Evolutionary conservation across 2,329 filamentous ascomycete genomes (phyloP), one percentile per base, ranked within the genome.

Genomic region (Arachnopeziza araneosa): DNA sequence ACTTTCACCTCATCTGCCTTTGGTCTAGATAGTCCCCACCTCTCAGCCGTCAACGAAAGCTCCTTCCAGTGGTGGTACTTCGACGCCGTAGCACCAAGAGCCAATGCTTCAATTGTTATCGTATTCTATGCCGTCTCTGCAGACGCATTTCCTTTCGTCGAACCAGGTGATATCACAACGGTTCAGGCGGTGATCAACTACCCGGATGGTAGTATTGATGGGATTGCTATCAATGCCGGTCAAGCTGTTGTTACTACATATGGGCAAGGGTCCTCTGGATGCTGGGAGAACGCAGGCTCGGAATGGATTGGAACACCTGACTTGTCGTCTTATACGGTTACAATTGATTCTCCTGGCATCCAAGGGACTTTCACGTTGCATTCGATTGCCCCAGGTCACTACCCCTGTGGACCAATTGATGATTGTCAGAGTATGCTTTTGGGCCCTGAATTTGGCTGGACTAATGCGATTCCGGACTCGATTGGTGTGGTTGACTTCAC

Each of bases 1-100:
- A 22, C 44, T 17, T 60, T 60, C 36, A 50, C n/a, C 19, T 60
- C 58, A 6, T 12, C 26, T n/a, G 12, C 50, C 17, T 19, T 19
- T 19, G 23, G 48, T 22, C 44, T 68, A 8, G 67, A 69, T 32
- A 60, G 58, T 7, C 64, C 67, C n/a, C 56, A 68, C 54, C n/a
- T 69, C 12, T 63, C 62, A 21, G 52, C 62, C 1, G 36, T 65
- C 54, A 69, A 69, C 51, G 55, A 17, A 21, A 58, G 60, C 8
- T 60, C 62, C 3, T 67, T 50, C 30, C 65, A 68, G 64, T 76
- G 74, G 74, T 77, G 75, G 75, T 76, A 75, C 60, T 76, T 76
- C 52, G 74, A 77, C 60, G 72, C 66, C 22, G 67, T 77, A 12
- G 68, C 74, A 1, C 54, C 62, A 1, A 63, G 64, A 8, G 65